Percentiles rank a stretch among this genome's conserved stretches.
Conservation (phyloP, 2,329 filamentous ascomycete species). For the Pseudogymnoascus sp. region DNA sequence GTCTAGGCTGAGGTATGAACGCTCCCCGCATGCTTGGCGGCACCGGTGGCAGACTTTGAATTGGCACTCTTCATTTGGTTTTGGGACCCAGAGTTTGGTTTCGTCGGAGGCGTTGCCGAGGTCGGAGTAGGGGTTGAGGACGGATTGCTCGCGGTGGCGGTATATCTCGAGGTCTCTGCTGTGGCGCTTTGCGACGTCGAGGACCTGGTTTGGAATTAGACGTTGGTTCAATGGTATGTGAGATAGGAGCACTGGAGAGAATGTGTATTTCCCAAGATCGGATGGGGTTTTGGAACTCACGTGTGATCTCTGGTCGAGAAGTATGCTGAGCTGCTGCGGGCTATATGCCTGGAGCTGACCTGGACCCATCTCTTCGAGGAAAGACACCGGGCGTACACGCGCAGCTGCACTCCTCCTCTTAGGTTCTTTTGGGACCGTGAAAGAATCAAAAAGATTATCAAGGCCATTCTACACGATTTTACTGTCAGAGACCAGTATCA, state of each 20-base stretch:
- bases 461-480: background rate
- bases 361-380: slow-evolving; percentile 35
- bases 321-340: slow-evolving; percentile 38
- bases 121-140: background rate
- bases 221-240: background rate
- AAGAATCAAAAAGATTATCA: slow-evolving; percentile 22
- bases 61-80: slow-evolving; percentile 38
- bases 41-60: slow-evolving; percentile 44
- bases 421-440: slow-evolving; percentile 15
- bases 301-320: slow-evolving; percentile 44
- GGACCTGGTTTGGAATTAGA: slow-evolving; percentile 7
- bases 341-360: slow-evolving; percentile 39
- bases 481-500: background rate
- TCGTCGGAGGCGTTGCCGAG: background rate
- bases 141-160: background rate
- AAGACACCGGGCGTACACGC: slow-evolving; percentile 16
- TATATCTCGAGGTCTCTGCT: background rate
- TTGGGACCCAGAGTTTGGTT: slow-evolving; percentile 32
- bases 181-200: slow-evolving; percentile 5
- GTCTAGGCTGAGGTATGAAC: slow-evolving; percentile 43
- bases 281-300: slow-evolving; percentile 29
- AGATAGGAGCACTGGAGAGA: background rate
- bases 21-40: slow-evolving; percentile 36
- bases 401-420: slow-evolving; percentile 20
- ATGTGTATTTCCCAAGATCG: background rate